Conservation (phyloP, 768 basidiomycete species). For the Dendrothele bispora region DNA sequence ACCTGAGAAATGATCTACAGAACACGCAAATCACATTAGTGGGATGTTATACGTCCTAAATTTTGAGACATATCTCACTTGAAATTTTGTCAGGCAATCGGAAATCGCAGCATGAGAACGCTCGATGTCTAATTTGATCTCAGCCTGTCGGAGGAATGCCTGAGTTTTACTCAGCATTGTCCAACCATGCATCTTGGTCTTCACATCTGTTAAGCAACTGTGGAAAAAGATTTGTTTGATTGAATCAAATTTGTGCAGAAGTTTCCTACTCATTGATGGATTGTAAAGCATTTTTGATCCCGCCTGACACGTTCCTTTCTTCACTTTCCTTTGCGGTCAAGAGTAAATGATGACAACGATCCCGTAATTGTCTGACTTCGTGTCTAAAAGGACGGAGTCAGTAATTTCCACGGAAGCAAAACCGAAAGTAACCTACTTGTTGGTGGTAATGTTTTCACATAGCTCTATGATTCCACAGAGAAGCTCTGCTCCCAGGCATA, state of each 20-base stretch:
- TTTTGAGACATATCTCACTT: slow-evolving; percentile 28
- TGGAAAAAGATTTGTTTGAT: background rate
- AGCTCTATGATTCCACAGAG: slow-evolving; percentile 44
- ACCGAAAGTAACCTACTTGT: slow-evolving; percentile 35
- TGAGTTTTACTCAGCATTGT: slow-evolving; percentile 35
- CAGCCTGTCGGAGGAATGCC: slow-evolving; percentile 44
- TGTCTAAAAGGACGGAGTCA: slow-evolving; percentile 27
- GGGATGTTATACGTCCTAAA: background rate
- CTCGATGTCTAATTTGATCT: slow-evolving; percentile 44
- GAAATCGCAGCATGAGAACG: slow-evolving; percentile 44
- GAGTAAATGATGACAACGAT: slow-evolving; percentile 45
- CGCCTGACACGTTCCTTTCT: slow-evolving; percentile 22
- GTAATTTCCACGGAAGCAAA: background rate
- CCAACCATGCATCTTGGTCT: slow-evolving; percentile 45
- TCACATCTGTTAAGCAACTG: slow-evolving; percentile 28
- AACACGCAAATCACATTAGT: background rate
- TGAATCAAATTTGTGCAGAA: background rate
- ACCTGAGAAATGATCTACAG: slow-evolving; percentile 44
- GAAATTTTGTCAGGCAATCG: slow-evolving; percentile 47
- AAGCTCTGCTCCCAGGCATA: slow-evolving; percentile 40
- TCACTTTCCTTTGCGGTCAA: slow-evolving; percentile 36
- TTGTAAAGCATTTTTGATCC: slow-evolving; percentile 29
- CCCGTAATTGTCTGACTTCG: slow-evolving; percentile 42
- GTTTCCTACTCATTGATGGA: slow-evolving; percentile 2
- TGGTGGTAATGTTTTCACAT: slow-evolving; percentile 46